A percentile compares a stretch with the other conserved stretches of the same genome.
phyloP scores from a whole-genome alignment of 2,329 filamentous ascomycete species.

The Fusarium algeriense region DNA sequence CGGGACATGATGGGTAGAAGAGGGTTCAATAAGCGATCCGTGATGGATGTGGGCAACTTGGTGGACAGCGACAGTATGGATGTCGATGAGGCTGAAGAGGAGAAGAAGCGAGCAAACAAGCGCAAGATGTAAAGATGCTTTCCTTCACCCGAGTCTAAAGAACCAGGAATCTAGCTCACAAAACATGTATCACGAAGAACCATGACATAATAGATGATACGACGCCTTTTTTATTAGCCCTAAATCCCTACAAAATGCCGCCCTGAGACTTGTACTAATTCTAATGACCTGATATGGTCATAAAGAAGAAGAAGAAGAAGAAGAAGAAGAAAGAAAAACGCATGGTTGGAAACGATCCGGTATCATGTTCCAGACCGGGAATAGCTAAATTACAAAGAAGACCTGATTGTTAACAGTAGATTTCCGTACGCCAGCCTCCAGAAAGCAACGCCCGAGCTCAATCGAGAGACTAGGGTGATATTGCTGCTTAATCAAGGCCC shows the following conservation, averaged over 20 bases:
- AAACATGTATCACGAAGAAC: constrained; percentile 47
- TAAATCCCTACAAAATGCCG: constrained; percentile 38
- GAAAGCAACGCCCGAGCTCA: constrained; percentile 35
- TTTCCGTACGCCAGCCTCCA: constrained; percentile 44
- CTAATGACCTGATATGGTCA: constrained; percentile 26
- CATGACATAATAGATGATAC: constrained; percentile 47
- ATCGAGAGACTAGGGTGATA: constrained; percentile 29
- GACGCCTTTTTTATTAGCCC: constrained; percentile 39
- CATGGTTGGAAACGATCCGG: constrained; percentile 31
- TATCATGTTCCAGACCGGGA: constrained; percentile 29
- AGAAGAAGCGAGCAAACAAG: constrained; percentile 64
- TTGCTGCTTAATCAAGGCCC: constrained; percentile 37
- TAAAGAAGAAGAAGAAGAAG: constrained; percentile 11
- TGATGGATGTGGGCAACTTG: constrained; percentile 59
- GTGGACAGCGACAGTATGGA: constrained; percentile 67
- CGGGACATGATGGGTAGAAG: constrained; percentile 47
- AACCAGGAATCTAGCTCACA: constrained; percentile 4
- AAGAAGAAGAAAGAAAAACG: constrained; percentile 4
- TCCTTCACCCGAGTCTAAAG: neutral
- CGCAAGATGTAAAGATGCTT: constrained; percentile 61
- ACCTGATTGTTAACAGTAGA: constrained; percentile 42
- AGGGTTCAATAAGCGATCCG: constrained; percentile 51
- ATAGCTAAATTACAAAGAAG: constrained; percentile 45
- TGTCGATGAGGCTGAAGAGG: constrained; percentile 65
- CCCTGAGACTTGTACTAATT: constrained; percentile 16